Conservation (phyloP, 768 basidiomycete genomes). For the Suillus discolor region DNA sequence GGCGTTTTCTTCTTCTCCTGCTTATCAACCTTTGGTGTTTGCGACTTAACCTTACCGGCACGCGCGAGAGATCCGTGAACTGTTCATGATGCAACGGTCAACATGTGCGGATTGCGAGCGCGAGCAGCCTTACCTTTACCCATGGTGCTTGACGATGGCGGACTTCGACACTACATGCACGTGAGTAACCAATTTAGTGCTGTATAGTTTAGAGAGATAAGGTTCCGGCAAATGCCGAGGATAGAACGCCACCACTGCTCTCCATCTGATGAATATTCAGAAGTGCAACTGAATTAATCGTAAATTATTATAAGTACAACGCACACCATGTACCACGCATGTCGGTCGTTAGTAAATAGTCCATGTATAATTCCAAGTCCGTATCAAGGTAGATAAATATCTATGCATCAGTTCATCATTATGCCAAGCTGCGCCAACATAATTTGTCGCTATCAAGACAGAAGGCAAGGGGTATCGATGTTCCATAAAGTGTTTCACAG, state of each 20-base stretch:
- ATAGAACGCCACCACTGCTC: not conserved
- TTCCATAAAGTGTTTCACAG: not conserved
- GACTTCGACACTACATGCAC: slow-evolving; percentile 6
- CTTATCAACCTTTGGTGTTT: slow-evolving; percentile 96
- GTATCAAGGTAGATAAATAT: slow-evolving; percentile 9
- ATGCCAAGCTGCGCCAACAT: slow-evolving; percentile 14
- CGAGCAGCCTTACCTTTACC: slow-evolving; percentile 7
- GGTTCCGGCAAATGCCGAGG: not conserved
- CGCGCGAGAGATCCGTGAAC: slow-evolving; percentile 99
- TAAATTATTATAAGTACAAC: not conserved
- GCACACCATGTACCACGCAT: not conserved
- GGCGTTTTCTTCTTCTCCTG: slow-evolving; percentile 99
- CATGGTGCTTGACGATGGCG: slow-evolving; percentile 6
- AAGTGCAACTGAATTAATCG: not conserved
- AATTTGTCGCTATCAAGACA: slow-evolving; percentile 11
- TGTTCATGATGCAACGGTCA: slow-evolving; percentile 30
- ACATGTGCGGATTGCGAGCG: not conserved
- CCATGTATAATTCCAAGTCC: not conserved
- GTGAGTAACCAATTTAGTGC: slow-evolving; percentile 1
- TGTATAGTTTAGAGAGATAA: slow-evolving; percentile 1
- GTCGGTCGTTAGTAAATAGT: not conserved
- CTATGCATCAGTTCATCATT: slow-evolving; percentile 10
- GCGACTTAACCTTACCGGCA: slow-evolving; percentile 99
- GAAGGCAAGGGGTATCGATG: not conserved
- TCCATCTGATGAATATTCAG: not conserved